A percentile compares a stretch with the other conserved stretches of the same genome.
Evolutionary conservation across 768 basidiomycete species (phyloP).

Genomic region (Basidioascus undulatus): DNA sequence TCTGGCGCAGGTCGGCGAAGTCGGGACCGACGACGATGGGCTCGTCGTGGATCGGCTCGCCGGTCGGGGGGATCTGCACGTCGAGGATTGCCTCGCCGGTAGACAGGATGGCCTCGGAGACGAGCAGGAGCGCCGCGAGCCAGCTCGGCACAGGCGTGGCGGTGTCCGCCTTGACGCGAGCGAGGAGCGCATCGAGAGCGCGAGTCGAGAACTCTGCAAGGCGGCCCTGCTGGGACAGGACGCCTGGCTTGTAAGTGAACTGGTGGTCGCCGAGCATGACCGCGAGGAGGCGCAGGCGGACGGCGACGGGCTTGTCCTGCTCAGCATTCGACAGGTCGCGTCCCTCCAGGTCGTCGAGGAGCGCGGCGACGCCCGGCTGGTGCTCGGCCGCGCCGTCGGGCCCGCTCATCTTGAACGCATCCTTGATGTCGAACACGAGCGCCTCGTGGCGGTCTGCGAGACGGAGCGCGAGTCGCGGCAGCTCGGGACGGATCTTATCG

Average conservation of each 20-base stretch:
- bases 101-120: conserved; percentile 59
- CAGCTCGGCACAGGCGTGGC: conserved; percentile 42
- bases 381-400: conserved; percentile 33
- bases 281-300: conserved; percentile 64
- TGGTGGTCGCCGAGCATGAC: conserved; percentile 54
- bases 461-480: conserved; percentile 44
- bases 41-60: conserved; percentile 28
- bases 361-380: conserved; percentile 41
- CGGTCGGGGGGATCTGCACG: conserved; percentile 43
- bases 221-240: no score
- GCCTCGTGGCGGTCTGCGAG: conserved; percentile 71
- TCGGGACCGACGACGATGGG: conserved; percentile 28
- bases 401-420: conserved; percentile 33
- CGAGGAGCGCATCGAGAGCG: conserved; percentile 8
- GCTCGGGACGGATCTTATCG: conserved; percentile 34
- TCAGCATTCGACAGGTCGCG: not conserved
- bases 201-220: no score
- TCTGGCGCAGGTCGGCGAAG: conserved; percentile 34
- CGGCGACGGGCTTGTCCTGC: conserved; percentile 47
- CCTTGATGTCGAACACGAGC: conserved; percentile 68
- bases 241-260: conserved; percentile 13
- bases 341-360: conserved; percentile 49
- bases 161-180: conserved; percentile 5
- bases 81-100: conserved; percentile 45
- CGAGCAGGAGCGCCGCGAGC: conserved; percentile 64